phyloP scores from a whole-genome alignment of 768 basidiomycete genomes.

The Dentipellis fragilis region DNA sequence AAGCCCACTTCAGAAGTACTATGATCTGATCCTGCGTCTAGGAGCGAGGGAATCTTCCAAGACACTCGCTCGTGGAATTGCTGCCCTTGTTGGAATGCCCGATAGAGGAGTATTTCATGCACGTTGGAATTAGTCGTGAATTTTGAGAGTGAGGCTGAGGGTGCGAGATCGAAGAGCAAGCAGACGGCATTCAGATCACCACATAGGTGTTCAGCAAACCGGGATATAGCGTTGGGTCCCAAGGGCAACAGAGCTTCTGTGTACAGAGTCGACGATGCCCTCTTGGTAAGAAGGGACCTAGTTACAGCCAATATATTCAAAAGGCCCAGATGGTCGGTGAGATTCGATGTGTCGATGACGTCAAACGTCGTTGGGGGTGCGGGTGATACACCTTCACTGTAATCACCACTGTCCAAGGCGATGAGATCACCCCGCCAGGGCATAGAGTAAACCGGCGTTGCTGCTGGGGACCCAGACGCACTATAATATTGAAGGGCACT shows the following conservation, averaged over 20 bases:
- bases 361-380: constrained; percentile 28
- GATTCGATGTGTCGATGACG: constrained; percentile 41
- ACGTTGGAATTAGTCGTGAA: background rate
- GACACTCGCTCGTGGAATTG: background rate
- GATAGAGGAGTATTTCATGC: background rate
- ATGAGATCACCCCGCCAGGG: constrained; percentile 28
- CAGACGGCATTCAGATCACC: background rate
- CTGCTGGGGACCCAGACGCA: constrained; percentile 5
- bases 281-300: constrained; percentile 25
- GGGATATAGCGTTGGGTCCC: constrained; percentile 15
- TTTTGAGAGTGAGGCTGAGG: background rate
- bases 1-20: background rate
- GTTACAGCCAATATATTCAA: constrained; percentile 32
- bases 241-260: constrained; percentile 31
- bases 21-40: constrained; percentile 4
- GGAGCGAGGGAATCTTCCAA: constrained; percentile 5
- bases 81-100: background rate
- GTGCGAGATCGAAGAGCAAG: background rate
- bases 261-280: constrained; percentile 24
- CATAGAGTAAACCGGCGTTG: constrained; percentile 19
- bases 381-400: constrained; percentile 20
- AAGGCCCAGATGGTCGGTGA: constrained; percentile 37
- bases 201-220: background rate
- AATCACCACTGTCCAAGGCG: constrained; percentile 16
- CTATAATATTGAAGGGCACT: background rate